Percentiles rank a stretch among this genome's conserved stretches.
These are phyloP conservation scores for Clavispora carvajalis DNA, from an alignment of 805 yeast species.

Conservation along the genomic window DNA sequence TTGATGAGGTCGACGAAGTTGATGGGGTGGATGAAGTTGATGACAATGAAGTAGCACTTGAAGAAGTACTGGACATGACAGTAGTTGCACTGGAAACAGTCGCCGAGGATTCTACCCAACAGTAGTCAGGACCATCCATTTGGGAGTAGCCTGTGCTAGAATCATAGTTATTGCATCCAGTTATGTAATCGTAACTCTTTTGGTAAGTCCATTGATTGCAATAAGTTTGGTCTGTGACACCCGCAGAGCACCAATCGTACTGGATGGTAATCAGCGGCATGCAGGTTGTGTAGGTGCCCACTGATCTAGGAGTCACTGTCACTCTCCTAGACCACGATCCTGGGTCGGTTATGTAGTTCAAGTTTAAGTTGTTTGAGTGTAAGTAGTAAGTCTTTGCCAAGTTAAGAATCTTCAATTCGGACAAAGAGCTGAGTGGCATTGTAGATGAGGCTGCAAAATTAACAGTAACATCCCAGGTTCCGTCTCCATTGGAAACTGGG, in stretches of 20 bases:
- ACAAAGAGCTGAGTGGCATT: not conserved
- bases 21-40: not conserved
- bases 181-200: not conserved
- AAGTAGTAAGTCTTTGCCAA: not conserved
- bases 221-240: not conserved
- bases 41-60: not conserved
- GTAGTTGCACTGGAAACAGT: not conserved
- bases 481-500: not conserved
- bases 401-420: not conserved
- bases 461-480: conserved; percentile 1
- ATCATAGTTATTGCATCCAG: conserved; percentile 1
- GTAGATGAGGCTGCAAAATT: not conserved
- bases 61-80: not conserved
- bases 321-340: conserved; percentile 1
- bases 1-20: not conserved
- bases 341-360: not conserved
- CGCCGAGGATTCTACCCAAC: not conserved
- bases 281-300: not conserved
- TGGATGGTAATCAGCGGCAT: not conserved
- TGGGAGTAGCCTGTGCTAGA: not conserved
- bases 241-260: conserved; percentile 1
- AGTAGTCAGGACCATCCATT: conserved; percentile 1
- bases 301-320: not conserved
- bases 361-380: not conserved
- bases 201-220: not conserved